phyloP scores from a whole-genome alignment of 2,329 filamentous ascomycete species.

The Chrysosporium keratinophilum region DNA sequence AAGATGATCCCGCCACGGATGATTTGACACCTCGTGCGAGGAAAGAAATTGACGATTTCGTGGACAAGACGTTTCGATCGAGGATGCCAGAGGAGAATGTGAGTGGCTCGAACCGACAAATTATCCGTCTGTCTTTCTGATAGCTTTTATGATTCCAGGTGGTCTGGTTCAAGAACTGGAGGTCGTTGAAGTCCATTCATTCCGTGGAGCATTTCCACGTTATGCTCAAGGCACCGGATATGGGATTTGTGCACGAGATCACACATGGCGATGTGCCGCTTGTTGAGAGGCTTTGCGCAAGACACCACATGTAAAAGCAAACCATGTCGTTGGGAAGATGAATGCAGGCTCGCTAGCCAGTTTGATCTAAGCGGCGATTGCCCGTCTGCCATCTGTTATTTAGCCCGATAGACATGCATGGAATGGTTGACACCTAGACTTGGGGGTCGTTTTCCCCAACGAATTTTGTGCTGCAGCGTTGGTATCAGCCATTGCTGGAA shows the following conservation, averaged over 20 bases:
- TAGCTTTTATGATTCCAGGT: conserved; percentile 33
- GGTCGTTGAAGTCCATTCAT: conserved; percentile 49
- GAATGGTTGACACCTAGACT: background rate
- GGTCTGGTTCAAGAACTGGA: conserved; percentile 57
- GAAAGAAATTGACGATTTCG: conserved; percentile 41
- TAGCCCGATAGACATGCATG: background rate
- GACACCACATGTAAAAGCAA: background rate
- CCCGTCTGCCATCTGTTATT: background rate
- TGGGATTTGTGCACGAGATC: conserved; percentile 56
- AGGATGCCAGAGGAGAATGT: conserved; percentile 33
- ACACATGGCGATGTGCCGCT: conserved; percentile 65
- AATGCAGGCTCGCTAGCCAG: background rate
- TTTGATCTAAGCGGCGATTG: background rate
- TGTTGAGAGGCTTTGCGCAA: conserved; percentile 36
- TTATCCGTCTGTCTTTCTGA: background rate
- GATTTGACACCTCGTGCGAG: conserved; percentile 42
- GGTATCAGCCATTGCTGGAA: no score
- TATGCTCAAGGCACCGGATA: conserved; percentile 60
- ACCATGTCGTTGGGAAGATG: conserved; percentile 38
- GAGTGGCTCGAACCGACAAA: conserved; percentile 12
- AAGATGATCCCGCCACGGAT: conserved; percentile 36
- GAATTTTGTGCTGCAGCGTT: background rate
- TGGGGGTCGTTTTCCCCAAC: background rate
- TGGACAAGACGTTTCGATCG: conserved; percentile 48
- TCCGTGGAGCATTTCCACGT: conserved; percentile 50